Conservation (phyloP, 257 asterid species). For the Anisodus acutangulus region DNA sequence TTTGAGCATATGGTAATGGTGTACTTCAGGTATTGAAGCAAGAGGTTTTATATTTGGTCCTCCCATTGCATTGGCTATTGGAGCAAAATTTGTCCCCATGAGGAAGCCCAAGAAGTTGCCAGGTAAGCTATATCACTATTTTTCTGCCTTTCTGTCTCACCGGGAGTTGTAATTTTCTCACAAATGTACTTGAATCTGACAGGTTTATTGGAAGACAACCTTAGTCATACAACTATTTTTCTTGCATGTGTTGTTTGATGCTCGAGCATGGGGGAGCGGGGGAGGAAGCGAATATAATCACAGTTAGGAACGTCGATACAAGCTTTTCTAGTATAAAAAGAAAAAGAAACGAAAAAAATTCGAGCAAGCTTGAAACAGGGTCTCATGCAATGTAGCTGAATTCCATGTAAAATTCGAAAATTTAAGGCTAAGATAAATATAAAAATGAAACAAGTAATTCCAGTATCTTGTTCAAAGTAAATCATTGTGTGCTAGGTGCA, state of each 20-base stretch:
- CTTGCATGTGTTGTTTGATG: slow-evolving; percentile 15
- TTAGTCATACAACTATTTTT: neutral
- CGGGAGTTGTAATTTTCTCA: neutral
- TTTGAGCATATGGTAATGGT: slow-evolving; percentile 8
- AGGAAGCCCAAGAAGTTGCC: slow-evolving; percentile 92
- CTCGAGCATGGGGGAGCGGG: neutral
- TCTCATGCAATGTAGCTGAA: slow-evolving; percentile 18
- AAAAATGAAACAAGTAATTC: neutral
- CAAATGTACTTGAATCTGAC: neutral
- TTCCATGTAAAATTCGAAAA: neutral
- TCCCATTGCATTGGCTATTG: slow-evolving; percentile 95
- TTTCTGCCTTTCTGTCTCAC: neutral
- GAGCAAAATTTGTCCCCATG: slow-evolving; percentile 92
- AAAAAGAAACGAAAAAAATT: slow-evolving; percentile 6
- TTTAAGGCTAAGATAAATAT: neutral
- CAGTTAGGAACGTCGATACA: neutral
- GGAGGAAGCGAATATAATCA: neutral
- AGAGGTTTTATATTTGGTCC: slow-evolving; percentile 96
- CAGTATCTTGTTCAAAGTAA: neutral
- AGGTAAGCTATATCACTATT: slow-evolving; percentile 47
- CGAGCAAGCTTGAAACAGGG: neutral
- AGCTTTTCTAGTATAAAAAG: slow-evolving; percentile 1
- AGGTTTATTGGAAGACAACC: neutral
- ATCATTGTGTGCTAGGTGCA: neutral
- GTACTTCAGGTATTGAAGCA: slow-evolving; percentile 82